Percentiles rank a stretch among this genome's conserved stretches.
Conservation (phyloP, 1,139 yeast species). For the Pneumocystis murina region DNA sequence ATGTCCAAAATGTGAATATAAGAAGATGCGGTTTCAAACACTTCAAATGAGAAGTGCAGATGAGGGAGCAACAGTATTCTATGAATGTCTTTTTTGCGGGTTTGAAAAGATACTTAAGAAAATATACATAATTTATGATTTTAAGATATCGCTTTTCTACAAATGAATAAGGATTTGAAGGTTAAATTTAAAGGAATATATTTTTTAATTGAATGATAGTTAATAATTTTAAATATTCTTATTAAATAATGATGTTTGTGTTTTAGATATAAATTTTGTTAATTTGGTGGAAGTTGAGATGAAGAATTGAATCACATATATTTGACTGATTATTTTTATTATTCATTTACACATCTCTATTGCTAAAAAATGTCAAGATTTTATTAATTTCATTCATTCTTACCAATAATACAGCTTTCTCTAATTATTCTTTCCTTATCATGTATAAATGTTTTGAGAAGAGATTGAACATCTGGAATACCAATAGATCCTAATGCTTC, state of each 20-base stretch:
- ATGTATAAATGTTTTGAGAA: slow-evolving; percentile 58
- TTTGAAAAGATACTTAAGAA: slow-evolving; percentile 24
- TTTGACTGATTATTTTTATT: no score
- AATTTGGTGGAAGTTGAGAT: no score
- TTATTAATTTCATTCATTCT: not conserved
- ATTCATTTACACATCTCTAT: not conserved
- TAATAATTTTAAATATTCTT: no score
- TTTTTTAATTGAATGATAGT: no score
- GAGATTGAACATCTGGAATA: slow-evolving; percentile 88
- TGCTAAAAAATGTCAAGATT: not conserved
- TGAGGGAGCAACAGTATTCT: slow-evolving; percentile 65
- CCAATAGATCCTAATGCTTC: slow-evolving; percentile 97
- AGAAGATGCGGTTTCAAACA: slow-evolving; percentile 95
- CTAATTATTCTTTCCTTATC: slow-evolving; percentile 84
- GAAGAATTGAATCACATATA: no score
- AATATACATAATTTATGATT: not conserved
- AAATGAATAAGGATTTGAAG: not conserved
- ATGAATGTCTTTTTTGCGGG: slow-evolving; percentile 86
- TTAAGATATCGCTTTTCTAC: not conserved
- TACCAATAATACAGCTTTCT: slow-evolving; percentile 90
- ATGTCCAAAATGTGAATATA: slow-evolving; percentile 95
- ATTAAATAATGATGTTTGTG: no score
- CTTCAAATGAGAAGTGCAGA: slow-evolving; percentile 93
- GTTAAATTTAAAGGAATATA: not conserved
- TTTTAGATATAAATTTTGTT: no score